Evolutionary conservation across 2,329 filamentous ascomycete species (phyloP).

Genomic region (Chalaropsis ovoidea): DNA sequence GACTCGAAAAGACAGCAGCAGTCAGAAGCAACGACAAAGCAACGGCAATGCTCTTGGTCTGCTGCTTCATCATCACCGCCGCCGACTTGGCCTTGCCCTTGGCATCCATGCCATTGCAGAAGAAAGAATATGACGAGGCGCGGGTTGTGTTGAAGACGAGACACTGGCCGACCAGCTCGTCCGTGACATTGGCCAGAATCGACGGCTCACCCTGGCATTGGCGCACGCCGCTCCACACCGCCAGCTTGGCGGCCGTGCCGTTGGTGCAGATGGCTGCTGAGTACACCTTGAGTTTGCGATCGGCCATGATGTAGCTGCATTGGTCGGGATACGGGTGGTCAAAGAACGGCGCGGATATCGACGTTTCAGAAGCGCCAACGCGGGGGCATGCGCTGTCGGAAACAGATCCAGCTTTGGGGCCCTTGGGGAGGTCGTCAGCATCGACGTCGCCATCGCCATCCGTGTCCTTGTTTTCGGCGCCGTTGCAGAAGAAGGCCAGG

Average conservation of each 20-base stretch:
- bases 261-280: slow-evolving; percentile 23
- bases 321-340: slow-evolving; percentile 25
- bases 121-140: slow-evolving; percentile 24
- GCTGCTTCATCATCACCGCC: slow-evolving; percentile 19
- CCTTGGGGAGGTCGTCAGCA: slow-evolving; percentile 20
- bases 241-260: slow-evolving; percentile 28
- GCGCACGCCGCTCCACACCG: slow-evolving; percentile 44
- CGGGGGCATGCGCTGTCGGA: slow-evolving; percentile 24
- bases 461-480: slow-evolving; percentile 17
- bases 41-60: slow-evolving; percentile 21
- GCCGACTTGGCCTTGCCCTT: slow-evolving; percentile 21
- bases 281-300: slow-evolving; percentile 25
- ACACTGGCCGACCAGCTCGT: slow-evolving; percentile 27
- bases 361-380: not conserved
- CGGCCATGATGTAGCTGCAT: slow-evolving; percentile 25
- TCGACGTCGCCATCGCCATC: slow-evolving; percentile 22
- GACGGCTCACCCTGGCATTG: slow-evolving; percentile 63
- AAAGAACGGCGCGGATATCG: slow-evolving; percentile 20
- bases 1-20: slow-evolving; percentile 22
- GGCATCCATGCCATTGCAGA: slow-evolving; percentile 24
- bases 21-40: slow-evolving; percentile 18
- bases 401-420: slow-evolving; percentile 22
- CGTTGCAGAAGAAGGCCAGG: slow-evolving; percentile 26
- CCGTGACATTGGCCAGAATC: slow-evolving; percentile 47
- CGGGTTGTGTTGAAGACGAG: slow-evolving; percentile 24